Evolutionary conservation across 208 protist genomes (phyloP).

Genomic region (Trypanosomatidae sp.): DNA sequence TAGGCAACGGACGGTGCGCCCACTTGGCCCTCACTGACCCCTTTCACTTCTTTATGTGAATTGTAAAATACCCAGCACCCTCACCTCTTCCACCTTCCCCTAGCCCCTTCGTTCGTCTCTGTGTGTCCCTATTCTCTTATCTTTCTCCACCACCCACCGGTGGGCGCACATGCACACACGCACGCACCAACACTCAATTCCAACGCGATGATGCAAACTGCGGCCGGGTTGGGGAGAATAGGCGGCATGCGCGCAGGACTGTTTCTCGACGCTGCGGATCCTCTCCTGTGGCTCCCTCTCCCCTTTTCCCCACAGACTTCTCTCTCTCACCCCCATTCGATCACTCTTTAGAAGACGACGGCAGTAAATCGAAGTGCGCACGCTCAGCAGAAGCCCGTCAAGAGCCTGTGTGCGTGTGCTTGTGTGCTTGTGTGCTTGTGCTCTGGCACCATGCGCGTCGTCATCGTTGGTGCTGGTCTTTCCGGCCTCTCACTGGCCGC

Average conservation of each 20-base stretch:
- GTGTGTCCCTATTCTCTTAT: background rate
- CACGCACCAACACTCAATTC: background rate
- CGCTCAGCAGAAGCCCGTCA: background rate
- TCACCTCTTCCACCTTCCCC: background rate
- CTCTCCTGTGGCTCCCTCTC: background rate
- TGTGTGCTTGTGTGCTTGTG: background rate
- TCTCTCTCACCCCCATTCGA: background rate
- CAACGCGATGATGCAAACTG: background rate
- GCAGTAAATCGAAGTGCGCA: background rate
- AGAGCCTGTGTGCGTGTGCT: background rate
- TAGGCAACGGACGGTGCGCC: background rate
- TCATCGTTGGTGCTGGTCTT: conserved; percentile 87
- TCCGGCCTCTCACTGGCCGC: conserved; percentile 78
- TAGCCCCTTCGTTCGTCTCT: background rate
- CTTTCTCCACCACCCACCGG: background rate
- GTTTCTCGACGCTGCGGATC: background rate
- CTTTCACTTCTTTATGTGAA: background rate
- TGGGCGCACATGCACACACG: background rate
- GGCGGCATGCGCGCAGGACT: background rate
- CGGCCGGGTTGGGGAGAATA: background rate
- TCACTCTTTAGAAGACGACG: background rate
- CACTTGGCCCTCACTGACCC: background rate
- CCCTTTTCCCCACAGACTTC: background rate
- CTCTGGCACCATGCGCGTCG: conserved; percentile 34
- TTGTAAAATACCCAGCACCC: background rate